Base-by-base conservation (phyloP, 225 moss, liverwort and hornwort species). In the Bryum argenteum region DNA sequence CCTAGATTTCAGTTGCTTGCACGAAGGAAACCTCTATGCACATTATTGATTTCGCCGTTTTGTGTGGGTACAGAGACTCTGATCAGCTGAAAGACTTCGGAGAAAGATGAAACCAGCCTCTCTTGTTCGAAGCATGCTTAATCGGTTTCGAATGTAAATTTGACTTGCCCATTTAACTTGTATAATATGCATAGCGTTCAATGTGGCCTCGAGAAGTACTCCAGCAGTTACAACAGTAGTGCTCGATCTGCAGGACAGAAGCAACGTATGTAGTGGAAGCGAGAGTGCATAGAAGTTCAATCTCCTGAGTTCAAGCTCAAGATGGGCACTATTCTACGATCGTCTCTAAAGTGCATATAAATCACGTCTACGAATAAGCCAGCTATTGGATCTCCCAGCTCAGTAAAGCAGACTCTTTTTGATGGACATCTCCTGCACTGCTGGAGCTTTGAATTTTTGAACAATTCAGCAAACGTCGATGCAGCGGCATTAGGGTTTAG, bases 1-100 rank as follows among this genome's bases (percentile, higher is more conserved):
- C 53, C 53, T 67, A 50, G 39, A 18, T 71, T 71, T 63, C 78
- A 52, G 62, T 61, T 55, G 38, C 45, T 19, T 67, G 23, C 61
- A 14, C 19, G 11, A 39, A 52, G 55, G 28, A 20, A 61, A 24
- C 63, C 23, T 23, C 6, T 61, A 40, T 54, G 38, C 60, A 52
- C 57, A 8, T 10, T 41, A 6, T 63, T 62, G 57, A 57, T 76
- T n/a, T 76, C 55, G 8, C 55, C 47, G 21, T 58, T 63, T 21
- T 64, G n/a, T 59, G 40, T 63, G 41, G 10, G 58, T 50, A 18
- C 72, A 76, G 75, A 53, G 71, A 9, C 40, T 23, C 9, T 72
- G 54, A 69, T 64, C 58, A 41, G 47, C 65, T 69, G 24, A 8
- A 19, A 38, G 51, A 18, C 16, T 65, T 10, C 10, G 71, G 41